A percentile compares a stretch with the other conserved stretches of the same genome.
phyloP scores from a whole-genome alignment of 192 early-diverging fungal species.

The Powellomyces hirtus region DNA sequence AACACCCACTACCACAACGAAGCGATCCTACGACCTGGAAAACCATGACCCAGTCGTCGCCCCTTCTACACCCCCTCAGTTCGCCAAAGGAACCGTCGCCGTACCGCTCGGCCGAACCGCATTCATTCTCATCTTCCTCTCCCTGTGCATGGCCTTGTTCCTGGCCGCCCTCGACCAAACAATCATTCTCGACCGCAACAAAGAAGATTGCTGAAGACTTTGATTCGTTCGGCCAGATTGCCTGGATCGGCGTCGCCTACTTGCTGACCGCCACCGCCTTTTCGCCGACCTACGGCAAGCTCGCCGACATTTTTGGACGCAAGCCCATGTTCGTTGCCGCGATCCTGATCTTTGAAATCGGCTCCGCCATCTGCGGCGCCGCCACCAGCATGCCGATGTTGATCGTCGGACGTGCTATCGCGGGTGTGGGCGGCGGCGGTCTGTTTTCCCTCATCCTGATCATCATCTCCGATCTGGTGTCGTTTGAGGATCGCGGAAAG shows the following conservation, averaged over 20 bases:
- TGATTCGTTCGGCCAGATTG: conserved; percentile 55
- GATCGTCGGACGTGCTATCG: conserved; percentile 74
- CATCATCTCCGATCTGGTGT: conserved; percentile 83
- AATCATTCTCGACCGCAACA: conserved; percentile 76
- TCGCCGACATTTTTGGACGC: conserved; percentile 91
- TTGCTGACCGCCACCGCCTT: conserved; percentile 54
- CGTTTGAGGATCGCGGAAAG: conserved; percentile 72
- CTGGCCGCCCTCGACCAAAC: conserved; percentile 76
- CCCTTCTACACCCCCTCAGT: not conserved
- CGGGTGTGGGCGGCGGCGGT: conserved; percentile 76
- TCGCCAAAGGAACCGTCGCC: not conserved
- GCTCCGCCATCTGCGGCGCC: conserved; percentile 79
- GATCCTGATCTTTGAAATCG: conserved; percentile 73
- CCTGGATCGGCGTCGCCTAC: conserved; percentile 73
- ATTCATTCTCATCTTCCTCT: conserved; percentile 16
- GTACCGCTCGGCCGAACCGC: not conserved
- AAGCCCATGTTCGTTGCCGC: conserved; percentile 75
- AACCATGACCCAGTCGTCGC: too few relatives aligned
- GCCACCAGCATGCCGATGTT: conserved; percentile 59
- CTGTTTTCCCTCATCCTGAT: conserved; percentile 75
- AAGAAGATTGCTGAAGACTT: conserved; percentile 72
- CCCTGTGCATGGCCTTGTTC: conserved; percentile 64
- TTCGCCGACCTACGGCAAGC: conserved; percentile 69
- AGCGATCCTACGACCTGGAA: not conserved
- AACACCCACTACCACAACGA: not conserved